These are phyloP conservation scores for Picochlorum costavermella DNA, from an alignment of 139 green algal species.

Conservation along the genomic window DNA sequence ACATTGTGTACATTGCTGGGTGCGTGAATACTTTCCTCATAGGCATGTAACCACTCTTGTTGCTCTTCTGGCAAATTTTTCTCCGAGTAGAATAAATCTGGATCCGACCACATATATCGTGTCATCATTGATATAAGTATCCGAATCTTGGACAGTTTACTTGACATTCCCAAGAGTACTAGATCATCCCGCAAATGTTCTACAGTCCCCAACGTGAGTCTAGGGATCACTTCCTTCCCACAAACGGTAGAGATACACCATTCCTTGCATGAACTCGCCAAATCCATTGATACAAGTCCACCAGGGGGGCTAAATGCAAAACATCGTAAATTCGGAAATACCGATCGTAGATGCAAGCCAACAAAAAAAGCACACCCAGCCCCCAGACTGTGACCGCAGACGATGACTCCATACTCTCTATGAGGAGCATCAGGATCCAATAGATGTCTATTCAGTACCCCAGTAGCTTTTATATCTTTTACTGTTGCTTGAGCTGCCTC, in stretches of 20 bases:
- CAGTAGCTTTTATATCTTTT: slow-evolving; percentile 14
- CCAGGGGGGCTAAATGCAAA: slow-evolving; percentile 57
- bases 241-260: slow-evolving; percentile 42
- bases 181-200: slow-evolving; percentile 44
- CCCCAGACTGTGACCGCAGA: slow-evolving; percentile 63
- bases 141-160: slow-evolving; percentile 35
- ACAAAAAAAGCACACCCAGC: slow-evolving; percentile 56
- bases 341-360: slow-evolving; percentile 41
- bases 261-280: slow-evolving; percentile 13
- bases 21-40: background rate
- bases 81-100: slow-evolving; percentile 41
- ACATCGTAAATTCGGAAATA: slow-evolving; percentile 35
- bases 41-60: background rate
- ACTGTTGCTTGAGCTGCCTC: slow-evolving; percentile 34
- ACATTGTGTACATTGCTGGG: background rate
- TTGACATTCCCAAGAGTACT: slow-evolving; percentile 28
- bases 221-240: slow-evolving; percentile 54
- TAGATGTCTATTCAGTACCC: slow-evolving; percentile 13
- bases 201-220: slow-evolving; percentile 41
- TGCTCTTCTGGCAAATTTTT: slow-evolving; percentile 7
- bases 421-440: slow-evolving; percentile 8
- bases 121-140: slow-evolving; percentile 25
- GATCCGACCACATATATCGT: slow-evolving; percentile 25
- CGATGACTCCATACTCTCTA: slow-evolving; percentile 40
- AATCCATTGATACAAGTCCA: slow-evolving; percentile 14